These are phyloP conservation scores for Acarospora socialis DNA, from an alignment of 2,329 filamentous ascomycete genomes.

Conservation along the genomic window DNA sequence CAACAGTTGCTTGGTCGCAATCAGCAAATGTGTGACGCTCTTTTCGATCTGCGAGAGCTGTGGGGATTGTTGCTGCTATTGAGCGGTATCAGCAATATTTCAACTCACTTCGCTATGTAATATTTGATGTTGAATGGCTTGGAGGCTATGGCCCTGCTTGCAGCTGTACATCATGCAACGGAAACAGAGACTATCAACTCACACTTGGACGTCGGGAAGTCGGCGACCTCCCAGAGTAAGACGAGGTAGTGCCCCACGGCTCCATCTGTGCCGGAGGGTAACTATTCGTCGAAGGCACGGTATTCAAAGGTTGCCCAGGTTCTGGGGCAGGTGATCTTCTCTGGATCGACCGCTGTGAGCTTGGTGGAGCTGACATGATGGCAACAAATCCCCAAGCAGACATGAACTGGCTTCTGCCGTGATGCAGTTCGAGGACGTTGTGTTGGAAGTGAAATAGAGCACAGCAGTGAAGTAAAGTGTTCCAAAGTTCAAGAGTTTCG, in stretches of 20 bases:
- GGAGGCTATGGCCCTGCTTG: constrained; percentile 4
- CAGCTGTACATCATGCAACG: constrained; percentile 3
- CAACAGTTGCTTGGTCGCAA: constrained; percentile 93
- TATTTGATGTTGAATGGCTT: neutral
- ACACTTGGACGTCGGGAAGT: constrained; percentile 44
- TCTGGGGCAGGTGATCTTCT: constrained; percentile 51
- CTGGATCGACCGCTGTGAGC: constrained; percentile 42
- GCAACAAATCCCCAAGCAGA: too few relatives aligned
- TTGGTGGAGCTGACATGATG: constrained; percentile 35
- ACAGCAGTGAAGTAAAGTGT: too few relatives aligned
- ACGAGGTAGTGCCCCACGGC: constrained; percentile 47
- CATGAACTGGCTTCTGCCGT: too few relatives aligned
- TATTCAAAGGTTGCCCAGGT: constrained; percentile 42
- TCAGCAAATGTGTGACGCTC: constrained; percentile 91
- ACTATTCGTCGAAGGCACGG: constrained; percentile 37
- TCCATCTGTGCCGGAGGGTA: constrained; percentile 39
- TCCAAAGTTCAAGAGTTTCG: too few relatives aligned
- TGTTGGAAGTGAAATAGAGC: too few relatives aligned
- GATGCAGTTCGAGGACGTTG: too few relatives aligned
- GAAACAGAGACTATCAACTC: constrained; percentile 24
- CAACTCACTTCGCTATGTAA: neutral
- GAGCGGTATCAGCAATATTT: constrained; percentile 11
- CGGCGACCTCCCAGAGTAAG: constrained; percentile 49
- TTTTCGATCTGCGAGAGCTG: constrained; percentile 95
- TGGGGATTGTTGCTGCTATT: constrained; percentile 47